phyloP scores from a whole-genome alignment of 352 stramenopile species.

The Phytophthora vignae region DNA sequence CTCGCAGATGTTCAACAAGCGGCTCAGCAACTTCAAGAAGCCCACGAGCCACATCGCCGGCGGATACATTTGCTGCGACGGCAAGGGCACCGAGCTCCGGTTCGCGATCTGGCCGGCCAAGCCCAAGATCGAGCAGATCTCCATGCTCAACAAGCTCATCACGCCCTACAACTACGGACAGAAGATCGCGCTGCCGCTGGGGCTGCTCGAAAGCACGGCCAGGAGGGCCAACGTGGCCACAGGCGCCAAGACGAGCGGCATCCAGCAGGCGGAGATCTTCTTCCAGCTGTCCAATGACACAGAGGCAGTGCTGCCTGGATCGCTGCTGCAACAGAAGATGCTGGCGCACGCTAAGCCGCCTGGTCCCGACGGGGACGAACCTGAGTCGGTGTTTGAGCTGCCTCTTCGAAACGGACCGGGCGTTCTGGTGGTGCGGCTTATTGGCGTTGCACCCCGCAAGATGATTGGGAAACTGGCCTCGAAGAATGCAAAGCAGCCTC shows the following conservation, averaged over 20 bases:
- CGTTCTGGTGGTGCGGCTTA: constrained; percentile 70
- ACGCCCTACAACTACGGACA: constrained; percentile 86
- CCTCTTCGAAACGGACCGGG: constrained; percentile 64
- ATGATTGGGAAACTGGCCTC: constrained; percentile 50
- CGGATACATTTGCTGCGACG: constrained; percentile 90
- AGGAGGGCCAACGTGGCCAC: constrained; percentile 24
- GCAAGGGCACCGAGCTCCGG: constrained; percentile 75
- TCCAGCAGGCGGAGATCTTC: constrained; percentile 67
- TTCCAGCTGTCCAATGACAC: constrained; percentile 75
- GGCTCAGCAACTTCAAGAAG: constrained; percentile 90
- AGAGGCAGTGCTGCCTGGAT: constrained; percentile 55
- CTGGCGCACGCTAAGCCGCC: constrained; percentile 46
- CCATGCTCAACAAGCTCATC: constrained; percentile 88
- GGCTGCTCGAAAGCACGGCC: constrained; percentile 62
- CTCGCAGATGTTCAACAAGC: constrained; percentile 87
- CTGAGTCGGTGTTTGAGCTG: constrained; percentile 68
- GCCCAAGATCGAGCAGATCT: constrained; percentile 82
- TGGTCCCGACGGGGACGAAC: constrained; percentile 33
- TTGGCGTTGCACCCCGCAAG: constrained; percentile 53
- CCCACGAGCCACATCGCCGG: constrained; percentile 79
- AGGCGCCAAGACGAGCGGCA: constrained; percentile 35
- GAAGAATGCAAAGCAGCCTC: constrained; percentile 32
- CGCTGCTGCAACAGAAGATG: constrained; percentile 67
- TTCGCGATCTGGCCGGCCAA: constrained; percentile 72
- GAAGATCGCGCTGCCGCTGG: constrained; percentile 80